Evolutionary conservation across 345 rosid genomes (phyloP).

Genomic region (Sapria himalayana): DNA sequence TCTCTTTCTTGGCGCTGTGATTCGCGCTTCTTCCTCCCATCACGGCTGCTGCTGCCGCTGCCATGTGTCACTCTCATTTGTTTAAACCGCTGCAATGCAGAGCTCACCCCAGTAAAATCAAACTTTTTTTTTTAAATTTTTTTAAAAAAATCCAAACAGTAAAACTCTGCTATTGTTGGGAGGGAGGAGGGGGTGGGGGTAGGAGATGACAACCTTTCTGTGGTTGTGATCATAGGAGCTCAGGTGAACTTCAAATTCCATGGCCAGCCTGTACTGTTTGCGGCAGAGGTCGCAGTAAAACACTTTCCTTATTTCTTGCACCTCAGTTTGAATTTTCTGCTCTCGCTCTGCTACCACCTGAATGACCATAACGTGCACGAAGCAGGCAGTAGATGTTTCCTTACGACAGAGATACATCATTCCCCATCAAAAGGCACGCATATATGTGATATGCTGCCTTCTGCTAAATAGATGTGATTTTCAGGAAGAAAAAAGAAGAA

Average conservation of each 20-base stretch:
- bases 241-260: constrained; percentile 90
- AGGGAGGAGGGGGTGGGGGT: no score
- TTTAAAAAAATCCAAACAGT: no score
- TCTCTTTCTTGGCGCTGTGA: constrained; percentile 78
- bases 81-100: constrained; percentile 56
- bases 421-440: constrained; percentile 58
- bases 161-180: no score
- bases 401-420: constrained; percentile 51
- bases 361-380: constrained; percentile 98
- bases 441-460: constrained; percentile 65
- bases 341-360: constrained; percentile 99
- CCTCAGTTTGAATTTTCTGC: constrained; percentile 93
- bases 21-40: constrained; percentile 77
- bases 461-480: constrained; percentile 34
- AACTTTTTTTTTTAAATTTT: no score
- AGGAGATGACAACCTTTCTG: constrained; percentile 94
- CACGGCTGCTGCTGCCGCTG: constrained; percentile 55
- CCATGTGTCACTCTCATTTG: constrained; percentile 94
- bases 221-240: constrained; percentile 99
- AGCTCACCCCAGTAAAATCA: no score
- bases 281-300: constrained; percentile 89
- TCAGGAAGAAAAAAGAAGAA: no score
- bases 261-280: constrained; percentile 88
- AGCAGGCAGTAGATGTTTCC: constrained; percentile 96
- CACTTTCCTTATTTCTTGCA: constrained; percentile 77